Conservation (phyloP, 306 rosid genomes). For the Macrotyloma uniflorum region DNA sequence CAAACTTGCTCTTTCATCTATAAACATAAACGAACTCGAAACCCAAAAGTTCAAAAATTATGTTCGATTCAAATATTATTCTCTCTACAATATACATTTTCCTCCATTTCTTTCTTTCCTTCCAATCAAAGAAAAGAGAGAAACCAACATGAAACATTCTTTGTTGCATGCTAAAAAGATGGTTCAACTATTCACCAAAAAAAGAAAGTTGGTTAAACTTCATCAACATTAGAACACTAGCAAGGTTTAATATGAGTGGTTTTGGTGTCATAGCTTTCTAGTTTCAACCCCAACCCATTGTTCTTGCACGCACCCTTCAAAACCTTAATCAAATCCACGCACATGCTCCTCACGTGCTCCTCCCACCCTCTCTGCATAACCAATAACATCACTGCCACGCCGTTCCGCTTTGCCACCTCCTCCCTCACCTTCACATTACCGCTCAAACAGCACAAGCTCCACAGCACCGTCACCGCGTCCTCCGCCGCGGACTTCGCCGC, state of each 20-base stretch:
- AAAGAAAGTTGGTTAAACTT: not conserved
- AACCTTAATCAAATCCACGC: conserved; percentile 56
- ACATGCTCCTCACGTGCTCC: conserved; percentile 59
- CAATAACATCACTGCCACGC: conserved; percentile 50
- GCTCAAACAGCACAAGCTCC: conserved; percentile 55
- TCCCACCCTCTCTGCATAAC: conserved; percentile 60
- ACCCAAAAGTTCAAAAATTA: no score
- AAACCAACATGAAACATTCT: not conserved
- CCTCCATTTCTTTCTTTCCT: not conserved
- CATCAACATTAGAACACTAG: not conserved
- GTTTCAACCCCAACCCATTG: conserved; percentile 2
- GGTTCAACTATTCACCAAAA: conserved; percentile 5
- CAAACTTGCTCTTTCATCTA: not conserved
- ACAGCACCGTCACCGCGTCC: conserved; percentile 58
- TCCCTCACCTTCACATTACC: conserved; percentile 51
- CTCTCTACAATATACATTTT: conserved; percentile 11
- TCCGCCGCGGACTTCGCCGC: conserved; percentile 47
- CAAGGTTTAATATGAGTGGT: conserved; percentile 59
- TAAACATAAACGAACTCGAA: no score
- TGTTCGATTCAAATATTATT: not conserved
- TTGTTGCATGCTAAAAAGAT: not conserved
- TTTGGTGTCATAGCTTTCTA: conserved; percentile 47
- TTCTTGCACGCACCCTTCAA: conserved; percentile 32
- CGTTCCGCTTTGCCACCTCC: conserved; percentile 50
- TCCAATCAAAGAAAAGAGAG: not conserved